These are phyloP conservation scores for Xylaria acuta DNA, from an alignment of 495 filamentous ascomycete species.

Conservation along the genomic window DNA sequence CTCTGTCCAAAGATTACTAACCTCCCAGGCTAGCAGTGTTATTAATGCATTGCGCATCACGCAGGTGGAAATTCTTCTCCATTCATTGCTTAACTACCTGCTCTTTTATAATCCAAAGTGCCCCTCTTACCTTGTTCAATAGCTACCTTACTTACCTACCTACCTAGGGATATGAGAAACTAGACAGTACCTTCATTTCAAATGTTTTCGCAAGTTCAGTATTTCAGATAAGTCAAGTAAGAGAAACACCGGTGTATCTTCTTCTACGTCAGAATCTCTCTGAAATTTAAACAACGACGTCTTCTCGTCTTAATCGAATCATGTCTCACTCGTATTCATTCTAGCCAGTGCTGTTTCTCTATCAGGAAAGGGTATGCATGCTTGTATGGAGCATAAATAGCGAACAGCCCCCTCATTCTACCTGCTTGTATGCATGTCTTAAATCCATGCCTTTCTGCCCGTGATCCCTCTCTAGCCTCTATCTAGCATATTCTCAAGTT, in stretches of 20 bases:
- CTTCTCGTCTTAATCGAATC: no score
- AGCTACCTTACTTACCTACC: no score
- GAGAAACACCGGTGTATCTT: background rate
- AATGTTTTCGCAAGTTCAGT: background rate
- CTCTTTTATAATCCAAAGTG: background rate
- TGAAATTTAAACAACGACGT: no score
- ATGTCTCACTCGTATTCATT: slow-evolving; percentile 12
- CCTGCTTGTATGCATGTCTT: background rate
- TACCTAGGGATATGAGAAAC: background rate
- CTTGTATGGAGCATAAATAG: background rate
- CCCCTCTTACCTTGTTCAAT: no score
- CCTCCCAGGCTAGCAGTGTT: no score
- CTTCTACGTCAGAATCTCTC: background rate
- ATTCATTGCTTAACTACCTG: background rate
- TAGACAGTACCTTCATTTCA: background rate
- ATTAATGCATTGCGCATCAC: background rate
- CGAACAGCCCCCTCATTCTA: background rate
- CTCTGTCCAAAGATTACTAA: background rate
- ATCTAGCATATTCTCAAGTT: slow-evolving; percentile 6
- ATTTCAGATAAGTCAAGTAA: background rate
- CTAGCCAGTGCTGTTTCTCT: slow-evolving; percentile 6
- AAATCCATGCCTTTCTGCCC: background rate
- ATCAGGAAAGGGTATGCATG: background rate
- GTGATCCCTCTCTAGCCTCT: slow-evolving; percentile 9
- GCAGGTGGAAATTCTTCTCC: background rate